Evolutionary conservation across 2,329 filamentous ascomycete genomes (phyloP), one percentile per base, ranked within the genome.

Genomic region (Trichoderma sp.): DNA sequence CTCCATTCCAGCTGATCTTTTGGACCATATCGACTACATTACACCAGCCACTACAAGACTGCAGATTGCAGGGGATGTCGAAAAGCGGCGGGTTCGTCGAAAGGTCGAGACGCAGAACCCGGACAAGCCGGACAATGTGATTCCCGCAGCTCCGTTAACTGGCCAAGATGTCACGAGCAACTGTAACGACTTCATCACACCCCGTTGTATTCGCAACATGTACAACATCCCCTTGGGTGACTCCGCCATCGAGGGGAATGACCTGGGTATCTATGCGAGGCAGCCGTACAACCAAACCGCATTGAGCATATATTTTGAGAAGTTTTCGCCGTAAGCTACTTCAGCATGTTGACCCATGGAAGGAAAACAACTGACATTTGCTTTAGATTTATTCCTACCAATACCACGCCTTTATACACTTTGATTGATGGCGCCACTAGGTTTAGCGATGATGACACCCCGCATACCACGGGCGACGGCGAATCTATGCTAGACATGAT

Each of bases 401-500:
- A 60, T n/a, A 34, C 22, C n/a, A 45, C 39, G 17, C 57, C 37
- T 22, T 9, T 60, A 2, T 32, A 48, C 12, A 22, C n/a, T 22
- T 22, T 27, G 25, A 60, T 60, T 48, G n/a, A 60, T 34, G 57
- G 57, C 13, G 57, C 57, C 22, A 9, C 6, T 17, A 48, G 25
- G 15, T n/a, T 60, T n/a, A 19, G 17, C n/a, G 12, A 60, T 60
- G 4, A 48, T 5, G 7, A 34, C 4, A 48, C 27, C 29, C 4
- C 3, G 4, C 8, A 10, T 12, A 17, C 29, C 4, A 48, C 27
- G 8, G 57, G 57, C n/a, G 57, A 60, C 9, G 27, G 39, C 5
- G 34, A 87, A 75, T 82, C 83, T 1, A 76, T 83, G 52, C 79
- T 87, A 6, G 85, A 87, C 70, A 83, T 85, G 64, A 73, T 82